Percentiles rank a stretch among this genome's conserved stretches.
Conservation (phyloP, 1,284 basidiomycete genomes). For the Leucocoprinus gongylophorus region DNA sequence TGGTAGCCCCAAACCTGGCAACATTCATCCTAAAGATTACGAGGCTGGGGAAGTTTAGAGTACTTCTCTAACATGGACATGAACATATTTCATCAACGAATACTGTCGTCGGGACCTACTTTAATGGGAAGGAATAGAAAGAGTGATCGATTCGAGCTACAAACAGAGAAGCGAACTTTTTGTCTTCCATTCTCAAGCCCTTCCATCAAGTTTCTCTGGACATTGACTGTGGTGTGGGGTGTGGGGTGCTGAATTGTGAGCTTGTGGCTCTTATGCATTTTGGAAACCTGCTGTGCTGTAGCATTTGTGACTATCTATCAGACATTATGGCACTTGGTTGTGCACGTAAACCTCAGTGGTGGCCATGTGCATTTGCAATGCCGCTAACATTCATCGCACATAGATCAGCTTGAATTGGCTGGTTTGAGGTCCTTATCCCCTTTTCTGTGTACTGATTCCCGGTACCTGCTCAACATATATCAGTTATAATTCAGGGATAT, state of each 20-base stretch:
- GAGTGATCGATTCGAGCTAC: no score
- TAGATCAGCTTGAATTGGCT: neutral
- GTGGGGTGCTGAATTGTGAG: no score
- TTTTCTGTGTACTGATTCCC: neutral
- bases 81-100: neutral
- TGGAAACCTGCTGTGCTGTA: no score
- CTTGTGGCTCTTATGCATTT: no score
- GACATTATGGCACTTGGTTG: neutral
- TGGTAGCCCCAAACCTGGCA: neutral
- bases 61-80: neutral
- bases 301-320: no score
- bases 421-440: neutral
- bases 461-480: neutral
- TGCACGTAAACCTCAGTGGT: neutral
- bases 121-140: no score
- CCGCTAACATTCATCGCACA: neutral
- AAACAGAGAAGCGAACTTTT: no score
- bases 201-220: no score
- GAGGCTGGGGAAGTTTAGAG: neutral
- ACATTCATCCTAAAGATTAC: neutral
- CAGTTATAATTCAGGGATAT: neutral
- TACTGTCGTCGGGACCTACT: neutral
- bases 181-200: no score
- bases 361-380: neutral
- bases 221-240: no score